Conservation (phyloP, 2,329 filamentous ascomycete species). For the Cadophora sp. region DNA sequence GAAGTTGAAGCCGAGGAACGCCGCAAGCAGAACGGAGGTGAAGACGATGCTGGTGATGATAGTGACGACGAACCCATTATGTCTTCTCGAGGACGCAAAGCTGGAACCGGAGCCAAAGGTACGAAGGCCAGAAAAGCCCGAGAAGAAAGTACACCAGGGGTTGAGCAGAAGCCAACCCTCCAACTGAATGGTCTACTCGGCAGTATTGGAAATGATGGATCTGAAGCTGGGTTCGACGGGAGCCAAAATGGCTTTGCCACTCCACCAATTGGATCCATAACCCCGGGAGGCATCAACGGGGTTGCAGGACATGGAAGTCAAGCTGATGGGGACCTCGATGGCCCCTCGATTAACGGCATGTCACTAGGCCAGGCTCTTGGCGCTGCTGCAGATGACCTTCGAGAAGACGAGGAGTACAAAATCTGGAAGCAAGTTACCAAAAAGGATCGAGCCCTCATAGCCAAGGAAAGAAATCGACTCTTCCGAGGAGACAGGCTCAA, state of each 20-base stretch:
- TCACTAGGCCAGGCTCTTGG: slow-evolving; percentile 68
- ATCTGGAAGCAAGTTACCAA: slow-evolving; percentile 99
- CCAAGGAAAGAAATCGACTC: slow-evolving; percentile 84
- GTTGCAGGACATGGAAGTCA: slow-evolving; percentile 73
- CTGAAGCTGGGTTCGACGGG: slow-evolving; percentile 75
- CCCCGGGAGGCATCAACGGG: slow-evolving; percentile 76
- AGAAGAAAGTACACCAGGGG: slow-evolving; percentile 79
- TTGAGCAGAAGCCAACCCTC: slow-evolving; percentile 76
- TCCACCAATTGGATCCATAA: slow-evolving; percentile 77
- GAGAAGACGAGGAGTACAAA: slow-evolving; percentile 94
- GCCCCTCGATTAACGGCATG: slow-evolving; percentile 71
- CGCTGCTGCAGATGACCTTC: slow-evolving; percentile 74
- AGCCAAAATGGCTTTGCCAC: slow-evolving; percentile 86
- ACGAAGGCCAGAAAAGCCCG: slow-evolving; percentile 76
- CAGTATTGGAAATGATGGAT: slow-evolving; percentile 70
- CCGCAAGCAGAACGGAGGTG: slow-evolving; percentile 83
- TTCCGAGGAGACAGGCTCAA: slow-evolving; percentile 89
- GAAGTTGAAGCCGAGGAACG: slow-evolving; percentile 92
- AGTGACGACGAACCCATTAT: slow-evolving; percentile 98
- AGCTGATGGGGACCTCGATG: slow-evolving; percentile 83
- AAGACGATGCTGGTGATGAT: slow-evolving; percentile 84
- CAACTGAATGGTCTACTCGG: slow-evolving; percentile 70
- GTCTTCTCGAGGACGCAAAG: slow-evolving; percentile 92
- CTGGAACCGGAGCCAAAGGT: slow-evolving; percentile 76
- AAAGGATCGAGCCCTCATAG: slow-evolving; percentile 86